phyloP scores from a whole-genome alignment of 345 rosid species.

The Acer saccharum region DNA sequence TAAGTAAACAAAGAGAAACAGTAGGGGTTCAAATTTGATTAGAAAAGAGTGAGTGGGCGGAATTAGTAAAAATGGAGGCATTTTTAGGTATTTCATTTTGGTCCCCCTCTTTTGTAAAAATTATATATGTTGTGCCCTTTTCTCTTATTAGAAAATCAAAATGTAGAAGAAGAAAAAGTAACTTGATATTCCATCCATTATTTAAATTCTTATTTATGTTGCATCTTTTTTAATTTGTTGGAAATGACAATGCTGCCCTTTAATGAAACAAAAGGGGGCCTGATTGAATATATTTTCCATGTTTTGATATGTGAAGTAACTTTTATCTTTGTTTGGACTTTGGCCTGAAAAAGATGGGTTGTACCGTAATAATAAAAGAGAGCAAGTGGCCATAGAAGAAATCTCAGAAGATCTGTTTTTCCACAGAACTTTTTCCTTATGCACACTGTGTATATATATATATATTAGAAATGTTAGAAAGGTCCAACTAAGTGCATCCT shows the following conservation, averaged over 20 bases:
- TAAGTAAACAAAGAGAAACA: not conserved
- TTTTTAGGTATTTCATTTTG: constrained; percentile 28
- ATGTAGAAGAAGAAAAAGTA: not conserved
- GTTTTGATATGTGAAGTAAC: not conserved
- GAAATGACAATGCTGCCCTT: not conserved
- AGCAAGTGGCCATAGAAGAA: not conserved
- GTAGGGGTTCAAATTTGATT: constrained; percentile 17
- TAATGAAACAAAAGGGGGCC: not conserved
- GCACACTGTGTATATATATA: not conserved
- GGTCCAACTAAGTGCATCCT: no score
- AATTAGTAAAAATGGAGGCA: constrained; percentile 16
- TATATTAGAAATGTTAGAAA: no score
- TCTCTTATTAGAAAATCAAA: constrained; percentile 11
- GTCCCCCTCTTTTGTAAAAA: constrained; percentile 3
- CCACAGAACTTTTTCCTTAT: not conserved
- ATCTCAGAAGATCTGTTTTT: not conserved
- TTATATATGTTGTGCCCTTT: not conserved
- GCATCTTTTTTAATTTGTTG: no score
- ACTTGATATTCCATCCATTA: not conserved
- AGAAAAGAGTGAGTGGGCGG: constrained; percentile 11
- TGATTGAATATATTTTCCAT: no score
- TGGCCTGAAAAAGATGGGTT: not conserved
- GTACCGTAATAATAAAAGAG: not conserved
- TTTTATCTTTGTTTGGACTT: not conserved
- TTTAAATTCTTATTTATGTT: not conserved